phyloP scores from a whole-genome alignment of 768 basidiomycete species.

The Auriculariales sp. region DNA sequence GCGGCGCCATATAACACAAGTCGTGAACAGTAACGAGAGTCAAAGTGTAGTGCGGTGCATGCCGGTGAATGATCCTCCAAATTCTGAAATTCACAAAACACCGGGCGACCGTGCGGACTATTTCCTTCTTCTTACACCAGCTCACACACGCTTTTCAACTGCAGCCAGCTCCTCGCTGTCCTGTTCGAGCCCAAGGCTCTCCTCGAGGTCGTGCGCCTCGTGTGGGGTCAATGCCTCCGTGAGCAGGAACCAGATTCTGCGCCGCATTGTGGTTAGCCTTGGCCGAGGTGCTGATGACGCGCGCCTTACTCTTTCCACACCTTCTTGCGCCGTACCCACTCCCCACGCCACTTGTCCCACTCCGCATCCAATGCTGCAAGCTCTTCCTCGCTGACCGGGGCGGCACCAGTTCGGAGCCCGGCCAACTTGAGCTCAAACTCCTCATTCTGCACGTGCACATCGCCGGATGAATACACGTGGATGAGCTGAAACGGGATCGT shows the following conservation, averaged over 20 bases:
- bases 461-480: conserved; percentile 7
- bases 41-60: not conserved
- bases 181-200: conserved; percentile 68
- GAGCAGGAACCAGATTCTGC: conserved; percentile 61
- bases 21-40: not conserved
- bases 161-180: conserved; percentile 58
- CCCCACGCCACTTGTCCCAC: conserved; percentile 65
- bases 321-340: conserved; percentile 69
- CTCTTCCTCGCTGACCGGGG: conserved; percentile 57
- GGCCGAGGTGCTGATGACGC: not conserved
- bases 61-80: not conserved
- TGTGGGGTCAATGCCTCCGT: conserved; percentile 54
- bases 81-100: not conserved
- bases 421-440: conserved; percentile 35
- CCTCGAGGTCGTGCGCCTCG: conserved; percentile 48
- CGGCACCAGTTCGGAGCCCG: conserved; percentile 53
- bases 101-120: not conserved
- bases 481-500: conserved; percentile 3
- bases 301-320: conserved; percentile 54
- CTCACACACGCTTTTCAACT: conserved; percentile 31
- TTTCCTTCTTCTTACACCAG: not conserved
- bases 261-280: not conserved
- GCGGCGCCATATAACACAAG: not conserved
- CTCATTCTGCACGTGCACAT: conserved; percentile 25
- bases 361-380: conserved; percentile 53